Evolutionary conservation across 2,329 filamentous ascomycete genomes (phyloP).

Genomic region (Paracoccidioides lutzii): DNA sequence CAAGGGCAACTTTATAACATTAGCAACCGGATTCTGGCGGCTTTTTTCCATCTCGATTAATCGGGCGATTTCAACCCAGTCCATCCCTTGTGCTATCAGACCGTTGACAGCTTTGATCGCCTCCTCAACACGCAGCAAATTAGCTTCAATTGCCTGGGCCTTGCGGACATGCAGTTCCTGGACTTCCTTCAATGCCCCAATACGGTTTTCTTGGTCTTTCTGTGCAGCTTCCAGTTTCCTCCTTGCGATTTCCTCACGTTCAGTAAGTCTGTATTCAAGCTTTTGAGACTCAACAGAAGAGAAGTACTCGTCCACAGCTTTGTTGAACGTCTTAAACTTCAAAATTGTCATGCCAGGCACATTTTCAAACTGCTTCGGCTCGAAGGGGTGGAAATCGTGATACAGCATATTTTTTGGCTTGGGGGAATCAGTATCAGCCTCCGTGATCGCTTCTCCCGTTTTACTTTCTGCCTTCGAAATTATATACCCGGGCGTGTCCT

Average conservation of each 20-base stretch:
- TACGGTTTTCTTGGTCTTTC: slow-evolving; percentile 68
- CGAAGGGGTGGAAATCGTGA: slow-evolving; percentile 90
- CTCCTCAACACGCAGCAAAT: slow-evolving; percentile 81
- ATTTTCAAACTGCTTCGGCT: slow-evolving; percentile 63
- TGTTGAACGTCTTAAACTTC: slow-evolving; percentile 75
- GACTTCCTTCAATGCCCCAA: slow-evolving; percentile 68
- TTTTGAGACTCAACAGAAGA: slow-evolving; percentile 92
- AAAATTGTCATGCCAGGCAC: slow-evolving; percentile 55
- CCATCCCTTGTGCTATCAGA: slow-evolving; percentile 86
- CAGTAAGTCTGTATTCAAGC: slow-evolving; percentile 67
- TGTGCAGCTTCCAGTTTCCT: slow-evolving; percentile 75
- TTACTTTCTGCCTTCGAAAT: slow-evolving; percentile 51
- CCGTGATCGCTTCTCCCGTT: slow-evolving; percentile 17
- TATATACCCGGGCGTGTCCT: slow-evolving; percentile 69
- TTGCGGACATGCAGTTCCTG: slow-evolving; percentile 78
- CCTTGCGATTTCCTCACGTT: slow-evolving; percentile 69
- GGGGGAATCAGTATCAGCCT: slow-evolving; percentile 28
- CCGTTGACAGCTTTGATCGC: slow-evolving; percentile 86
- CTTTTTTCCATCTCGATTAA: slow-evolving; percentile 79
- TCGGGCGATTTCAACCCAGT: slow-evolving; percentile 84
- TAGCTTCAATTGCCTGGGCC: slow-evolving; percentile 79
- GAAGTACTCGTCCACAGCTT: slow-evolving; percentile 91
- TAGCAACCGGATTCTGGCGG: slow-evolving; percentile 69
- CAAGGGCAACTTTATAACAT: slow-evolving; percentile 72
- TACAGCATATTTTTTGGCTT: slow-evolving; percentile 49